phyloP scores from a whole-genome alignment of 1,139 yeast genomes.

The Sugiyamaella neomexicana region DNA sequence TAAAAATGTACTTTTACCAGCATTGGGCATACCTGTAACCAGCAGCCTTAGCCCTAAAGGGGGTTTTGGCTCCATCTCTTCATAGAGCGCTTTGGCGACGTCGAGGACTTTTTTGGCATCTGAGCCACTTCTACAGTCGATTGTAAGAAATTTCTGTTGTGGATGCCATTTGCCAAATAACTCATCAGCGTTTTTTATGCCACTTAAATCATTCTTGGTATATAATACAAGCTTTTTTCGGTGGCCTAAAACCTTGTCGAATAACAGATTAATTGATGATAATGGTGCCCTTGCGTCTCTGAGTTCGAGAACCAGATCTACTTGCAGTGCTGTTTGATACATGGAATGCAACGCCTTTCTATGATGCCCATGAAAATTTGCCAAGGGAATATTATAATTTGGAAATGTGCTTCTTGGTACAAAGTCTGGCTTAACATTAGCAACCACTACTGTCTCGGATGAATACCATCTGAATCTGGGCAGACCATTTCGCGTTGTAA shows the following conservation, averaged over 20 bases:
- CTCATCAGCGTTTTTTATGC: constrained; percentile 25
- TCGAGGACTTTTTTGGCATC: constrained; percentile 57
- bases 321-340: constrained; percentile 70
- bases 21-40: constrained; percentile 95
- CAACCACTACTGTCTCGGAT: neutral
- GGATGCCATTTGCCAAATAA: constrained; percentile 57
- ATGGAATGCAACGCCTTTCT: constrained; percentile 72
- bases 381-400: constrained; percentile 61
- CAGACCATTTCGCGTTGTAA: too few relatives aligned
- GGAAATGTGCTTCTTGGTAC: constrained; percentile 49
- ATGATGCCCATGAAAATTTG: constrained; percentile 93
- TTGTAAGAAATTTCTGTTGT: constrained; percentile 54
- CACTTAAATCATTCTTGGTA: constrained; percentile 59
- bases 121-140: constrained; percentile 56
- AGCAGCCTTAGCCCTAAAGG: constrained; percentile 78
- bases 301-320: constrained; percentile 78
- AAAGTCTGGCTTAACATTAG: neutral
- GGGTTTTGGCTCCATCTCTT: constrained; percentile 52
- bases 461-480: too few relatives aligned
- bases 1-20: constrained; percentile 92
- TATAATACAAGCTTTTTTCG: constrained; percentile 64
- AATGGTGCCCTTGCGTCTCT: constrained; percentile 90
- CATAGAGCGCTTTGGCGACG: constrained; percentile 42
- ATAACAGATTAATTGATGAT: constrained; percentile 76
- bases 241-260: constrained; percentile 63